These are phyloP conservation scores for Infundibulicybe gibba DNA, from an alignment of 768 basidiomycete genomes.

Conservation along the genomic window DNA sequence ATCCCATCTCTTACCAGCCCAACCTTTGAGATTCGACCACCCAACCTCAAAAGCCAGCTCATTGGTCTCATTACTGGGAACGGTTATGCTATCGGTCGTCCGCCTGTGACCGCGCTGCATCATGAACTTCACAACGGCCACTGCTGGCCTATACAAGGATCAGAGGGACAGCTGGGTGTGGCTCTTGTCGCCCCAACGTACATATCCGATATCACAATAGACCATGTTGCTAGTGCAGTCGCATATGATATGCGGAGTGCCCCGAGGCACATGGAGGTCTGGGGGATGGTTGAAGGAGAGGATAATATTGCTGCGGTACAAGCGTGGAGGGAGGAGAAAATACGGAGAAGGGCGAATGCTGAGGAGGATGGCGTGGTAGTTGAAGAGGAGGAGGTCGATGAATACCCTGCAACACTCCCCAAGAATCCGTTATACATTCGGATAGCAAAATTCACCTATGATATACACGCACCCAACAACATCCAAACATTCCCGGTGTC, in stretches of 20 bases:
- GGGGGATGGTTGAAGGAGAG: constrained; percentile 81
- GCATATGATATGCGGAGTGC: constrained; percentile 80
- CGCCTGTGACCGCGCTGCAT: constrained; percentile 86
- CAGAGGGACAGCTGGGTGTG: constrained; percentile 80
- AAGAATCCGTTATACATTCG: constrained; percentile 50
- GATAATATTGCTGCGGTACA: constrained; percentile 64
- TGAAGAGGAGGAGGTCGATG: constrained; percentile 27
- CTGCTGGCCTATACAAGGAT: constrained; percentile 91
- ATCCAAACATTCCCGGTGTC: constrained; percentile 82
- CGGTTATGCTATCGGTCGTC: constrained; percentile 64
- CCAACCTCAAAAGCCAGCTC: constrained; percentile 42
- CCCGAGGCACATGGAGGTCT: constrained; percentile 85
- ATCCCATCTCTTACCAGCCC: constrained; percentile 81
- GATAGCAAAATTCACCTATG: constrained; percentile 66
- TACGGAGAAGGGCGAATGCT: constrained; percentile 26
- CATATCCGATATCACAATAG: constrained; percentile 78
- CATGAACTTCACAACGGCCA: constrained; percentile 79
- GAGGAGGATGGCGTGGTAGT: constrained; percentile 23
- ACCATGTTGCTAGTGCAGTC: constrained; percentile 83
- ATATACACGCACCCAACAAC: constrained; percentile 50
- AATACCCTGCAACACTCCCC: constrained; percentile 47
- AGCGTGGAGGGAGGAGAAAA: constrained; percentile 49
- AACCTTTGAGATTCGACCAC: constrained; percentile 67
- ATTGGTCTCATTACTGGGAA: constrained; percentile 58
- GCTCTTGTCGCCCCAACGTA: constrained; percentile 69